Percentiles rank a stretch among this genome's conserved stretches.
These are phyloP conservation scores for Ceratobasidium sp. DNA, from an alignment of 1,284 basidiomycete species.

Conservation along the genomic window DNA sequence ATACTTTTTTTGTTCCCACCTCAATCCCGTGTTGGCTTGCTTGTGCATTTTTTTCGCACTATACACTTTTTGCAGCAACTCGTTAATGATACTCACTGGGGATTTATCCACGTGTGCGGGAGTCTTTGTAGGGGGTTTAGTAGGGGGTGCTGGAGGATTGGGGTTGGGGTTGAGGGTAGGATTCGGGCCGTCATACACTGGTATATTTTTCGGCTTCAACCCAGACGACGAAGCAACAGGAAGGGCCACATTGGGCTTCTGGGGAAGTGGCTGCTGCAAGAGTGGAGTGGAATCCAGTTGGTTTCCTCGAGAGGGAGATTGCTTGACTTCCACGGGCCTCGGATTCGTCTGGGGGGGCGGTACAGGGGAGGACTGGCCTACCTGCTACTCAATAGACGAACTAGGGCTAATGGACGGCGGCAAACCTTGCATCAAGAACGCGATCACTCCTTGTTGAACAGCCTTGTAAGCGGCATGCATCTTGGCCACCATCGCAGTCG, in stretches of 20 bases:
- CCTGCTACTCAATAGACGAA: background rate
- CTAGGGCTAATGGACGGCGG: background rate
- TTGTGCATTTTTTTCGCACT: conserved; percentile 5
- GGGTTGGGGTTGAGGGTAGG: too few relatives aligned
- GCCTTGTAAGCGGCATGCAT: conserved; percentile 19
- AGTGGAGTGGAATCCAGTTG: background rate
- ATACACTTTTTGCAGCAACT: conserved; percentile 6
- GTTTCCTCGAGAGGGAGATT: background rate
- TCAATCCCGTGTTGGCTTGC: conserved; percentile 3
- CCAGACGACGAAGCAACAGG: background rate
- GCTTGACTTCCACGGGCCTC: background rate
- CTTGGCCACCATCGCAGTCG: background rate
- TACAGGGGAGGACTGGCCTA: background rate
- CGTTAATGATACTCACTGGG: conserved; percentile 16
- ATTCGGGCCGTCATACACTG: too few relatives aligned
- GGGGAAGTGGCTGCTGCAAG: background rate
- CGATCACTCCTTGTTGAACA: conserved; percentile 15
- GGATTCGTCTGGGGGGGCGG: background rate
- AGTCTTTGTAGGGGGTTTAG: background rate
- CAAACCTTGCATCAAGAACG: conserved; percentile 19
- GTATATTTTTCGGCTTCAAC: background rate
- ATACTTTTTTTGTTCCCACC: conserved; percentile 5
- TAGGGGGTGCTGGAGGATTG: background rate
- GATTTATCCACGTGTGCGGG: background rate
- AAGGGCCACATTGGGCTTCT: background rate